Base-by-base conservation (phyloP, 2,329 filamentous ascomycete species). In the Aspergillus pseudonomiae region DNA sequence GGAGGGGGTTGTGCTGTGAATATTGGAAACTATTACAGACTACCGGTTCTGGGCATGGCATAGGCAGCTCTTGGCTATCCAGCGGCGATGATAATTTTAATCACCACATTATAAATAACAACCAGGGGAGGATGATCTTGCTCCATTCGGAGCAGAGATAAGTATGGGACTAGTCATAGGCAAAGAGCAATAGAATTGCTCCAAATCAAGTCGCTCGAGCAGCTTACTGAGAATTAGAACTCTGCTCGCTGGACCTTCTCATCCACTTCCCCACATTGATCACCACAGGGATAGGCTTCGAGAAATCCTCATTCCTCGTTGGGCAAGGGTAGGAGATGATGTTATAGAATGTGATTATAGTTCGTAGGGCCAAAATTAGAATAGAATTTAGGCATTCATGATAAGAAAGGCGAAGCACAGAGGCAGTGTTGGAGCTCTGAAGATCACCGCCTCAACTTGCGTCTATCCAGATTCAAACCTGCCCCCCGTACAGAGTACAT, bases 11-110 rank as follows among this genome's bases (percentile, higher is more conserved):
- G 39, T 45, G 46, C 1, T 50, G 46, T 50, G 28, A 12, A 32
- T 50, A 50, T 50, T 19, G 46, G 46, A 4, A 19, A 62, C 61
- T 62, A 62, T 62, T 62, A 34, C 61, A 39, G 28, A 62, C 61
- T 54, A 62, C 56, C 28, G 61, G 53, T 39, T 63, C 60, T 62
- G 60, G 59, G 59, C 52, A 64, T 46, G 39, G 57, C 48, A 68
- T 65, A 67, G 65, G 50, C 56, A 36, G 59, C 32, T 64, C 66
- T 68, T 68, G 65, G 66, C 65, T 61, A 61, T 67, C 45, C 61
- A 59, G 61, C 63, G 57, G 53, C 30, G 57, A 30, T 26, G 30
- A 59, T n/a, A 24, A 57, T 39, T 28, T 36, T 36, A 26, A 39
- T 26, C 32, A 39, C 28, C 57, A 26, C 24, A 39, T 48, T 50